These are phyloP conservation scores for Aspergillus affinis DNA, from an alignment of 495 filamentous ascomycete species.

Conservation along the genomic window DNA sequence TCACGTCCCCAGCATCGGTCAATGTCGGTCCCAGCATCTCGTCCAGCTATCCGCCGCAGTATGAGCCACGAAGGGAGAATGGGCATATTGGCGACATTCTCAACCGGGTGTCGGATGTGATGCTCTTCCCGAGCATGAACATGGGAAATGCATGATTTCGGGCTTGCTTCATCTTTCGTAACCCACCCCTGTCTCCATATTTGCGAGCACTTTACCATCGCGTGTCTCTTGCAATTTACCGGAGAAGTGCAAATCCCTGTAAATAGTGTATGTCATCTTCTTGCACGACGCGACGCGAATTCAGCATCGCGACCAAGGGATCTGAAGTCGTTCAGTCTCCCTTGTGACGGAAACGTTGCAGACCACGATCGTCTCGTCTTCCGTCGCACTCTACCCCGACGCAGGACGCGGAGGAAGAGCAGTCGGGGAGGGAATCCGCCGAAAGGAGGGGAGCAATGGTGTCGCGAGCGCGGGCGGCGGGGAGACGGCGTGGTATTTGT, in stretches of 20 bases:
- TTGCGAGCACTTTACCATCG: background rate
- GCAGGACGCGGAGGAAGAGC: no score
- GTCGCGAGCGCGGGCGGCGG: no score
- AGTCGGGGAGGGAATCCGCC: no score
- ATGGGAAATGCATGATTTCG: conserved; percentile 19
- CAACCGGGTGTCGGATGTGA: conserved; percentile 41
- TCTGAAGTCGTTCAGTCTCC: background rate
- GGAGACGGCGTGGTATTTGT: background rate
- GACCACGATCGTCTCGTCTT: background rate
- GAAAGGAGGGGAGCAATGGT: no score
- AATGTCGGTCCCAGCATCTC: conserved; percentile 13
- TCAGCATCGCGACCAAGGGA: background rate
- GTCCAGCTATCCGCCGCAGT: conserved; percentile 15
- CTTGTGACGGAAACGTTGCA: background rate
- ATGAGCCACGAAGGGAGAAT: conserved; percentile 11
- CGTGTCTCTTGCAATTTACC: background rate
- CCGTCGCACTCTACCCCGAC: background rate
- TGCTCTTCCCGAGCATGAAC: conserved; percentile 43
- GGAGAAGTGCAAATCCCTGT: background rate
- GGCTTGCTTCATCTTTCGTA: background rate
- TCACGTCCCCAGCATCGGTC: conserved; percentile 31
- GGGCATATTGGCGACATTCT: conserved; percentile 24
- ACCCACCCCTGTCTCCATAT: background rate
- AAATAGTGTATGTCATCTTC: background rate
- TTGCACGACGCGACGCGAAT: no score